These are phyloP conservation scores for Aspergillus sp. DNA, from an alignment of 2,329 filamentous ascomycete species.

Conservation along the genomic window DNA sequence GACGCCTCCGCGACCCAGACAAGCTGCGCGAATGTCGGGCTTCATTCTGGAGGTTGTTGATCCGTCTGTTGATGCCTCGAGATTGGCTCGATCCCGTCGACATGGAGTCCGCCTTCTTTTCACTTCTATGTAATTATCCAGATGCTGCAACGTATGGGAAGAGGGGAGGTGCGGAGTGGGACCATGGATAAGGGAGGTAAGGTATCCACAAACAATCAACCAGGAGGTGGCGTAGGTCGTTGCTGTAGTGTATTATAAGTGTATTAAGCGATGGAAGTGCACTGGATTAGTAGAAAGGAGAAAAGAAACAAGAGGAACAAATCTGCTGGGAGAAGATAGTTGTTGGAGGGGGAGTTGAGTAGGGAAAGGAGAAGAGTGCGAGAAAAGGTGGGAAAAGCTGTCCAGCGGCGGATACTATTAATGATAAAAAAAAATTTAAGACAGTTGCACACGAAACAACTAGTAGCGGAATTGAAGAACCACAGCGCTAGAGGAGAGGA, in stretches of 20 bases:
- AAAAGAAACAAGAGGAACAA: not conserved
- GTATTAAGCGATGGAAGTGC: not conserved
- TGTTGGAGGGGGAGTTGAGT: not conserved
- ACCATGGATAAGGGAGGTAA: constrained; percentile 22
- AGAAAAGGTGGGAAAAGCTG: constrained; percentile 12
- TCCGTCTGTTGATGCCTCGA: constrained; percentile 39
- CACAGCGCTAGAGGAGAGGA: not conserved
- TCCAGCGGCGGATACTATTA: constrained; percentile 5
- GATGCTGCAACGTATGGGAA: constrained; percentile 15
- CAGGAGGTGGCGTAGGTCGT: not conserved
- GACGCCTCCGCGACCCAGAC: constrained; percentile 36
- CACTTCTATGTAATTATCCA: constrained; percentile 9
- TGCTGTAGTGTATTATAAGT: not conserved
- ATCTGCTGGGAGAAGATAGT: not conserved
- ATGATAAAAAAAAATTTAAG: no score
- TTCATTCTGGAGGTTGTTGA: constrained; percentile 41
- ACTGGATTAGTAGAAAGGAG: not conserved
- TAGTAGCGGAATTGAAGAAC: constrained; percentile 4
- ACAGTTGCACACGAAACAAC: constrained; percentile 18
- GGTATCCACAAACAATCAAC: constrained; percentile 15
- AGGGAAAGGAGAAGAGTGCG: constrained; percentile 1
- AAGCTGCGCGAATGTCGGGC: constrained; percentile 34
- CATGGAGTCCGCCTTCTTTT: constrained; percentile 26
- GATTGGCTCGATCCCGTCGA: constrained; percentile 41
- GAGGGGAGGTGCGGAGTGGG: constrained; percentile 20